Evolutionary conservation across 139 green algal genomes (phyloP).

Genomic region (Chlorella sp.): DNA sequence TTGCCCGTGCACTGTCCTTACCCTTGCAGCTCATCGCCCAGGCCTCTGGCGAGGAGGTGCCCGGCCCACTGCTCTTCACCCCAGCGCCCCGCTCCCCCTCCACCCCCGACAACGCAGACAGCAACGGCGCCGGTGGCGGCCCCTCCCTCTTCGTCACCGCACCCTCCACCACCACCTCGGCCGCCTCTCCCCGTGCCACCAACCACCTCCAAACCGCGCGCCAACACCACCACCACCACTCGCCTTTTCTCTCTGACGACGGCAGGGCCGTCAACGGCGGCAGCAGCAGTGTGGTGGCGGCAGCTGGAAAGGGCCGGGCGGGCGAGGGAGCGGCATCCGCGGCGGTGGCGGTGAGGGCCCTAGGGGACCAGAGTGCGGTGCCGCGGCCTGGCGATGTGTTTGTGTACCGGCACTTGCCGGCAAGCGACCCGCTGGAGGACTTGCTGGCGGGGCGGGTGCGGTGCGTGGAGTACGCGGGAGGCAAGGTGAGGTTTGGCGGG

Average conservation of each 20-base stretch:
- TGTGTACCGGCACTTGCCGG: background rate
- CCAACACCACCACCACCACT: background rate
- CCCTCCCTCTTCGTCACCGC: background rate
- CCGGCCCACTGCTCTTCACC: too few species aligned
- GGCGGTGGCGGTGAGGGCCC: background rate
- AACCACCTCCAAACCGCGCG: background rate
- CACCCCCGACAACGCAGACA: too few species aligned
- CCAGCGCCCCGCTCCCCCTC: too few species aligned
- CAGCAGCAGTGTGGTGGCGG: background rate
- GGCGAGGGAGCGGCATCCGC: background rate
- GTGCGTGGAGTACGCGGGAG: background rate
- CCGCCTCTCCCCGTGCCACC: background rate
- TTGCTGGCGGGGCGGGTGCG: background rate
- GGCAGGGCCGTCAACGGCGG: background rate
- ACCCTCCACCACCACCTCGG: background rate
- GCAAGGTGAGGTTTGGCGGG: too few species aligned
- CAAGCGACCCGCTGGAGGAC: background rate
- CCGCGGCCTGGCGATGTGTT: too few species aligned
- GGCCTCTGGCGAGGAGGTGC: too few species aligned
- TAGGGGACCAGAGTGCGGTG: background rate
- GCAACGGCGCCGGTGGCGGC: too few species aligned
- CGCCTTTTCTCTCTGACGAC: background rate
- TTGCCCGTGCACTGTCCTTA: background rate
- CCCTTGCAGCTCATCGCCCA: background rate
- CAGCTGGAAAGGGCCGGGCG: background rate